phyloP scores from a whole-genome alignment of 2,329 filamentous ascomycete species.

The Talaromyces sp. region DNA sequence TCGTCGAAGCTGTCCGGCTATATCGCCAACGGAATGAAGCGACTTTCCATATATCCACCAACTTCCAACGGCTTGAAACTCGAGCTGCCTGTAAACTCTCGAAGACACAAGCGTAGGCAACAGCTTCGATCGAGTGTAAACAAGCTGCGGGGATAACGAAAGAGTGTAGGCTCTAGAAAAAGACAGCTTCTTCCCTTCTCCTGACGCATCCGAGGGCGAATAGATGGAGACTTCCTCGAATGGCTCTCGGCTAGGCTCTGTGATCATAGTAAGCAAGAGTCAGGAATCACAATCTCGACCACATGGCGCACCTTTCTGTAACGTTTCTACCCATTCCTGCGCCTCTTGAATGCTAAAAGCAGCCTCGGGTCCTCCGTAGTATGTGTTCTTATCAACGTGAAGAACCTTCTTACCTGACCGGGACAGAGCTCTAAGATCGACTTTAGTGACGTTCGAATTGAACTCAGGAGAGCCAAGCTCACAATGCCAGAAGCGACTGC shows the following conservation, averaged over 20 bases:
- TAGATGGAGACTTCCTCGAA: slow-evolving; percentile 41
- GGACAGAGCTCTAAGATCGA: slow-evolving; percentile 72
- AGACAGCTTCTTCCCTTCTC: slow-evolving; percentile 26
- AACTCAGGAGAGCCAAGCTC: slow-evolving; percentile 28
- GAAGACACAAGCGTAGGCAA: slow-evolving; percentile 82
- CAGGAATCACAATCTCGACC: neutral
- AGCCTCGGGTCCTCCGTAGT: slow-evolving; percentile 83
- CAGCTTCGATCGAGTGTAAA: slow-evolving; percentile 77
- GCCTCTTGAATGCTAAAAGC: slow-evolving; percentile 80
- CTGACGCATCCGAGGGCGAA: slow-evolving; percentile 22
- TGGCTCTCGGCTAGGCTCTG: slow-evolving; percentile 33
- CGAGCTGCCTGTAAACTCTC: slow-evolving; percentile 79
- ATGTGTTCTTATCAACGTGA: slow-evolving; percentile 81
- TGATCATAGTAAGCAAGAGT: slow-evolving; percentile 11
- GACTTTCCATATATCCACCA: slow-evolving; percentile 68
- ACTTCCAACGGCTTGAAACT: slow-evolving; percentile 88
- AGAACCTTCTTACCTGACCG: slow-evolving; percentile 87
- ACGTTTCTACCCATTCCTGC: slow-evolving; percentile 64
- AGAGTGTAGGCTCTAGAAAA: slow-evolving; percentile 74
- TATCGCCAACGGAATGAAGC: slow-evolving; percentile 12
- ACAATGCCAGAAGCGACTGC: slow-evolving; percentile 78
- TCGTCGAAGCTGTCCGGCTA: slow-evolving; percentile 53
- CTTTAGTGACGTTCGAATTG: slow-evolving; percentile 52
- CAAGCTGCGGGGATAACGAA: slow-evolving; percentile 77
- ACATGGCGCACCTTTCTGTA: slow-evolving; percentile 36